phyloP scores from a whole-genome alignment of 1,284 basidiomycete species.

The Stygiomarasmius scandens region DNA sequence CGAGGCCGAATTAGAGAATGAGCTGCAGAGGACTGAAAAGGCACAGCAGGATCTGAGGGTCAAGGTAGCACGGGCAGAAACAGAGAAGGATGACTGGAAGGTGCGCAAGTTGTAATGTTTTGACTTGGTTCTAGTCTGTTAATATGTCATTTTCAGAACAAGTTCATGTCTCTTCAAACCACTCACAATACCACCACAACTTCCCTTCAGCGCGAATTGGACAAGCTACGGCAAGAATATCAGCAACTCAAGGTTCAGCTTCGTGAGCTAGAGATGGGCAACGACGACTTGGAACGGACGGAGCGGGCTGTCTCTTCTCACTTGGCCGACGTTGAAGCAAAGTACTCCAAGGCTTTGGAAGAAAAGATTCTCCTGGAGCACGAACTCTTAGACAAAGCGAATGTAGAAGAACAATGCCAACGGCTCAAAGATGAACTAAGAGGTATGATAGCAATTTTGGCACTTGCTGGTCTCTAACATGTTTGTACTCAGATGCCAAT shows the following conservation, averaged over 20 bases:
- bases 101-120: constrained; percentile 46
- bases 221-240: constrained; percentile 78
- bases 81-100: constrained; percentile 92
- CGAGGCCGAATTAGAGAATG: constrained; percentile 90
- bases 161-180: constrained; percentile 88
- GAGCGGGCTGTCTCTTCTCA: constrained; percentile 92
- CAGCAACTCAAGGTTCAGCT: constrained; percentile 81
- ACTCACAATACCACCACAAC: constrained; percentile 87
- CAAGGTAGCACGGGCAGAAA: constrained; percentile 74
- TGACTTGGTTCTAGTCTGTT: constrained; percentile 14
- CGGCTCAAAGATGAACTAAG: constrained; percentile 91
- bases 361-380: constrained; percentile 97
- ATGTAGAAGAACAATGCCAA: constrained; percentile 90
- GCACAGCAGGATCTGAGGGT: constrained; percentile 80
- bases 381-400: constrained; percentile 91
- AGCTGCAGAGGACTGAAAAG: constrained; percentile 86
- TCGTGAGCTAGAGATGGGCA: constrained; percentile 92
- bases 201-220: constrained; percentile 87
- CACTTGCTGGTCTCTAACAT: constrained; percentile 21
- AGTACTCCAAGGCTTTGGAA: constrained; percentile 90
- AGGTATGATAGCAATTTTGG: constrained; percentile 54
- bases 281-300: constrained; percentile 92
- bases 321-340: constrained; percentile 88
- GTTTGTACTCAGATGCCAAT: constrained; percentile 65
- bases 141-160: constrained; percentile 52